Evolutionary conservation across 2,329 filamentous ascomycete genomes (phyloP).

Genomic region (Epichloe aotearoae): DNA sequence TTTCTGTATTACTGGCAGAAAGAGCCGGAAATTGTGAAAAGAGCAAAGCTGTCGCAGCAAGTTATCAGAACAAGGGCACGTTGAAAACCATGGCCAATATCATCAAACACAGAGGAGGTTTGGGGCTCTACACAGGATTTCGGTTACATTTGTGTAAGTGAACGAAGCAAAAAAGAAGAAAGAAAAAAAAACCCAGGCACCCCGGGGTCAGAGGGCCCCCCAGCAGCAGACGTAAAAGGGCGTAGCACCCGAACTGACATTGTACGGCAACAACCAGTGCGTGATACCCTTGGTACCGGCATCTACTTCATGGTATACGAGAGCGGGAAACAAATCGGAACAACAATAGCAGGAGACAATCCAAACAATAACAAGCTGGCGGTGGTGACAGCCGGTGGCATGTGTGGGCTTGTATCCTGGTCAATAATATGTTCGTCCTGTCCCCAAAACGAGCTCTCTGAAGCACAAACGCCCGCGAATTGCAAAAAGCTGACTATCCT

Average conservation of each 20-base stretch:
- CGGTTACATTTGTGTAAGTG: conserved; percentile 61
- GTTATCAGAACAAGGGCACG: conserved; percentile 68
- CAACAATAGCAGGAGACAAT: conserved; percentile 56
- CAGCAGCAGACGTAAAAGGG: not conserved
- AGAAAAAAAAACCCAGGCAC: too few relatives aligned
- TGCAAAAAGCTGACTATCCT: not conserved
- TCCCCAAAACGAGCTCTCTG: not conserved
- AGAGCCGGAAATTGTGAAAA: conserved; percentile 24
- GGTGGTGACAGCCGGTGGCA: conserved; percentile 63
- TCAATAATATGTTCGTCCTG: conserved; percentile 51
- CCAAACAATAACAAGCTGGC: conserved; percentile 68
- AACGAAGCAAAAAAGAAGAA: not conserved
- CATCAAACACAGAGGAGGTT: conserved; percentile 57
- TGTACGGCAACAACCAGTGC: conserved; percentile 34
- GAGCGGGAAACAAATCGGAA: conserved; percentile 69
- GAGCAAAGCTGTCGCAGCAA: conserved; percentile 47
- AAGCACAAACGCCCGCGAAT: not conserved
- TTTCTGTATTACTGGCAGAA: conserved; percentile 61
- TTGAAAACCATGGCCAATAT: conserved; percentile 65
- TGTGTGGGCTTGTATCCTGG: conserved; percentile 78
- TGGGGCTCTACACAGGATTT: conserved; percentile 70
- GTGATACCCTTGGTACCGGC: conserved; percentile 70
- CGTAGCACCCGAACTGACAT: not conserved
- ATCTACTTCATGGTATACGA: conserved; percentile 89
- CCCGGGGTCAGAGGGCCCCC: too few relatives aligned